A percentile compares a stretch with the other conserved stretches of the same genome.
Evolutionary conservation across 2,329 filamentous ascomycete species (phyloP).

Genomic region (Sphaerulina populicola): DNA sequence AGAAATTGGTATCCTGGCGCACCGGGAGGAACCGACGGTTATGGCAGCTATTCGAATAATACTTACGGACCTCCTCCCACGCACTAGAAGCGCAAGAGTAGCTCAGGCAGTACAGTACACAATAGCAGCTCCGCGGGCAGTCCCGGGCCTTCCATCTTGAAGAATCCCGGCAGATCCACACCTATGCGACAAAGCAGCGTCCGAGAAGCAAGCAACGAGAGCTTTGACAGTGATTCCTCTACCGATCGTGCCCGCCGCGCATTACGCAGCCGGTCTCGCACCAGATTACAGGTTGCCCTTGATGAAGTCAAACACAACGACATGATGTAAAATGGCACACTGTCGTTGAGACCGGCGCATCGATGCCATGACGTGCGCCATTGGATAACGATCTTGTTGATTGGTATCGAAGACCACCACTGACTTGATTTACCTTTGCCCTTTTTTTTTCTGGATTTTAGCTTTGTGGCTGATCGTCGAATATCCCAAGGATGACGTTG

Average conservation of each 20-base stretch:
- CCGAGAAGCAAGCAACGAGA: constrained; percentile 9
- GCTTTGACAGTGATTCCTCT: constrained; percentile 11
- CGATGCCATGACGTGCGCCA: background rate
- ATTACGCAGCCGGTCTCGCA: constrained; percentile 9
- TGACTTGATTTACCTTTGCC: too few species aligned
- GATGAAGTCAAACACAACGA: background rate
- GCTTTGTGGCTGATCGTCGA: background rate
- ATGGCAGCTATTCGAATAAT: constrained; percentile 19
- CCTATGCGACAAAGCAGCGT: constrained; percentile 5
- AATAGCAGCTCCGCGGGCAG: background rate
- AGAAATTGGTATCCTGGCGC: constrained; percentile 20
- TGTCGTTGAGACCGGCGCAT: background rate
- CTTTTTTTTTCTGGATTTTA: background rate
- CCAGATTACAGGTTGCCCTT: constrained; percentile 2
- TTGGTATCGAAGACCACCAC: too few species aligned
- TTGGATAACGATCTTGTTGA: too few species aligned
- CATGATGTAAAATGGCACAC: background rate
- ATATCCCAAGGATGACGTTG: background rate
- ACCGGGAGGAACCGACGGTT: constrained; percentile 22
- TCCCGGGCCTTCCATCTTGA: constrained; percentile 10
- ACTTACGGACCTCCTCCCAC: constrained; percentile 11
- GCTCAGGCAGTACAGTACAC: background rate
- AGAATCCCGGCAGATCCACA: constrained; percentile 6
- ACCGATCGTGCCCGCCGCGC: constrained; percentile 9
- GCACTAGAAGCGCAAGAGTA: constrained; percentile 16